Conservation (phyloP, 176 grass and related monocot genomes). For the Tuctoria greenei region DNA sequence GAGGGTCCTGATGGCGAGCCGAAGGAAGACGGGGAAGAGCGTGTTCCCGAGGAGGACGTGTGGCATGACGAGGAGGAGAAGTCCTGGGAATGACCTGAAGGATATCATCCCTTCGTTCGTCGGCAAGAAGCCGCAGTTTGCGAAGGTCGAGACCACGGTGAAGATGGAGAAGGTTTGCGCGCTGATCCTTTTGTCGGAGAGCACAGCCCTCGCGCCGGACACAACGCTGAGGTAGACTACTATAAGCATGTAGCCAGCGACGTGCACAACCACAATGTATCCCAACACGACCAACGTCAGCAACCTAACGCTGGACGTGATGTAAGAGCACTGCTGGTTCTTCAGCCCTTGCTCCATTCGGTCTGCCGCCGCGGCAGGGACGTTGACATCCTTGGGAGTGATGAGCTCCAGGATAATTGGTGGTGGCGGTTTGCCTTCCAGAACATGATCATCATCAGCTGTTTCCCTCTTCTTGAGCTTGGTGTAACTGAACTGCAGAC, state of each 20-base stretch:
- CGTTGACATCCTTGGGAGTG: neutral
- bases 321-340: neutral
- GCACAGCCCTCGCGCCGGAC: slow-evolving; percentile 31
- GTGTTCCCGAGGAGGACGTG: slow-evolving; percentile 76
- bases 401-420: slow-evolving; percentile 30
- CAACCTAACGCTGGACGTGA: slow-evolving; percentile 12
- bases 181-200: slow-evolving; percentile 52
- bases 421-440: slow-evolving; percentile 5
- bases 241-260: slow-evolving; percentile 47
- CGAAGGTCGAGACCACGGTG: slow-evolving; percentile 65
- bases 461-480: slow-evolving; percentile 23
- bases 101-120: slow-evolving; percentile 74
- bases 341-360: slow-evolving; percentile 41
- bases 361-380: neutral
- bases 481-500: slow-evolving; percentile 44
- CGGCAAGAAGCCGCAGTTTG: slow-evolving; percentile 70
- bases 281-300: slow-evolving; percentile 47
- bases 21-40: slow-evolving; percentile 48
- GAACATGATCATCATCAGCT: neutral
- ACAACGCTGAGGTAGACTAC: slow-evolving; percentile 50
- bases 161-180: slow-evolving; percentile 59
- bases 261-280: slow-evolving; percentile 48
- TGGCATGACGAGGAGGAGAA: slow-evolving; percentile 53
- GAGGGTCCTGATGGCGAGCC: slow-evolving; percentile 39
- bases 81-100: slow-evolving; percentile 57